Conservation (phyloP, 2,329 filamentous ascomycete species). For the Xylariaceae sp. region DNA sequence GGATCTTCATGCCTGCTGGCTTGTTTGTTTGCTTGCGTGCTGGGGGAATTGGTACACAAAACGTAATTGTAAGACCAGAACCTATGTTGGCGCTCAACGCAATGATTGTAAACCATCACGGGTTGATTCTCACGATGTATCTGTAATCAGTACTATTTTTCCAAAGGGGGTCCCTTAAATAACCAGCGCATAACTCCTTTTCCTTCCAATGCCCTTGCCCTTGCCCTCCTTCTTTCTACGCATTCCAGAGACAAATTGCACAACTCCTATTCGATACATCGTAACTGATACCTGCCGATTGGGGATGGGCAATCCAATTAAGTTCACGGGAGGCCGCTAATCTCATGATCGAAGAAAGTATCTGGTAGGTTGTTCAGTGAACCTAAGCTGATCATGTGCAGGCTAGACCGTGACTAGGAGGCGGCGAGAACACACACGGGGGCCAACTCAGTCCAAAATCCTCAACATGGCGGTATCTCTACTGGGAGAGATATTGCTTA, state of each 20-base stretch:
- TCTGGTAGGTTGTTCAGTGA: neutral
- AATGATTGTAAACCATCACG: neutral
- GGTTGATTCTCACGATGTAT: neutral
- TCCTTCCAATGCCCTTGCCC: neutral
- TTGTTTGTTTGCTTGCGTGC: neutral
- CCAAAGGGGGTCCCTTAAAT: neutral
- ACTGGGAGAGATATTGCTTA: neutral
- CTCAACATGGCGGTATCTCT: neutral
- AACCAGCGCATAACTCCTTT: neutral
- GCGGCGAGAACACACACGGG: neutral
- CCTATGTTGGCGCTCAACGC: neutral
- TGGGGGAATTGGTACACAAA: neutral
- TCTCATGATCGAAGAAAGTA: neutral
- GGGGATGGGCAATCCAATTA: neutral
- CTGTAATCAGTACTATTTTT: neutral
- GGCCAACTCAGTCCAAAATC: neutral
- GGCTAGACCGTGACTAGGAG: neutral
- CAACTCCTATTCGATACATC: neutral
- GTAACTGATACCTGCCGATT: neutral
- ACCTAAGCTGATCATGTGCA: neutral
- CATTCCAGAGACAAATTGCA: neutral
- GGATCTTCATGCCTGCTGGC: neutral
- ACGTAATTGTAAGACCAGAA: neutral
- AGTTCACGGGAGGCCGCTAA: neutral
- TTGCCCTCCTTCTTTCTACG: neutral